Conservation (phyloP, 768 basidiomycete species). For the Leccinum truebloodii region DNA sequence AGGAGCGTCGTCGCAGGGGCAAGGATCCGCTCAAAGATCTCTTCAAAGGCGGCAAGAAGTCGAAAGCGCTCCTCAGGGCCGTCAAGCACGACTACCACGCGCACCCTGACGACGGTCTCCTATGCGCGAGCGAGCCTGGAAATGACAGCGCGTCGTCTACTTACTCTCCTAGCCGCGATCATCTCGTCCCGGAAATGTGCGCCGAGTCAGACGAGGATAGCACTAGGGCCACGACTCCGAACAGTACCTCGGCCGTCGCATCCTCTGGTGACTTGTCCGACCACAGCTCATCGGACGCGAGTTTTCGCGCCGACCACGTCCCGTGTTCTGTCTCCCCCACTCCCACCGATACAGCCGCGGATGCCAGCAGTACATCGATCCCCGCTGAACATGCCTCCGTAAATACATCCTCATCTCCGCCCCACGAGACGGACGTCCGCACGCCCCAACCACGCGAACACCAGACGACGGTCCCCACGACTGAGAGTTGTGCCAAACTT, state of each 20-base stretch:
- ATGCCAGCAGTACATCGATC: slow-evolving; percentile 8
- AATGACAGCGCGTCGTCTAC: slow-evolving; percentile 21
- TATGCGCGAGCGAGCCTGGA: slow-evolving; percentile 4
- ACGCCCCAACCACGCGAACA: slow-evolving; percentile 12
- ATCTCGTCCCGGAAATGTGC: background rate
- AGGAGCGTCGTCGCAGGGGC: slow-evolving; percentile 58
- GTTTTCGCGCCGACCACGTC: background rate
- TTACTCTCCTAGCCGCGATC: slow-evolving; percentile 11
- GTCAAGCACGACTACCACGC: slow-evolving; percentile 11
- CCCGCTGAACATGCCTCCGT: slow-evolving; percentile 1
- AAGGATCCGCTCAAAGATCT: slow-evolving; percentile 60
- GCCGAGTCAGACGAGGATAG: slow-evolving; percentile 10
- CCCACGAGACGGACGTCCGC: background rate
- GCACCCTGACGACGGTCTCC: slow-evolving; percentile 10
- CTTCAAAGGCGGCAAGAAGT: slow-evolving; percentile 53
- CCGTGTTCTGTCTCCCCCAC: background rate
- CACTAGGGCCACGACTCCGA: slow-evolving; percentile 4
- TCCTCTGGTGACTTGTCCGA: slow-evolving; percentile 11
- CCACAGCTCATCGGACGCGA: slow-evolving; percentile 2
- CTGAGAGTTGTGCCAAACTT: slow-evolving; percentile 13
- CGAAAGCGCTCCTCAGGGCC: slow-evolving; percentile 24
- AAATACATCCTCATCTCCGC: slow-evolving; percentile 20
- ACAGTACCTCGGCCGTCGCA: background rate
- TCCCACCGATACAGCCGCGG: slow-evolving; percentile 2
- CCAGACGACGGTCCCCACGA: slow-evolving; percentile 13